These are phyloP conservation scores for Suillus weaverae DNA, from an alignment of 768 basidiomycete species.

Conservation along the genomic window DNA sequence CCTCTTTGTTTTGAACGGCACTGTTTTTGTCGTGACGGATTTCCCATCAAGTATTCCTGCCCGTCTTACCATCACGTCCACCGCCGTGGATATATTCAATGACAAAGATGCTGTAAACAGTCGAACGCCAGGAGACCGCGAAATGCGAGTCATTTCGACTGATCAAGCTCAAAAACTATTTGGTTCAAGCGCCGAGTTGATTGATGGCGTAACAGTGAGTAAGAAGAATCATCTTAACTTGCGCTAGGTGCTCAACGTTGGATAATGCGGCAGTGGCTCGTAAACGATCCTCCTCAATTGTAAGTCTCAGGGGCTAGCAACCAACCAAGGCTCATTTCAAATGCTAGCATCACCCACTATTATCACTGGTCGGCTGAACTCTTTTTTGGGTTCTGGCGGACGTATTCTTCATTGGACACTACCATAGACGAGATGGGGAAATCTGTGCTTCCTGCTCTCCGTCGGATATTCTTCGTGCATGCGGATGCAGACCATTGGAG, in stretches of 20 bases:
- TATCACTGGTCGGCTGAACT: constrained; percentile 94
- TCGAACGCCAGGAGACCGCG: constrained; percentile 74
- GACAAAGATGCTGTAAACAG: constrained; percentile 52
- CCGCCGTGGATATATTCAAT: constrained; percentile 58
- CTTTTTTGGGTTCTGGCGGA: constrained; percentile 90
- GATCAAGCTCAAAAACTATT: constrained; percentile 67
- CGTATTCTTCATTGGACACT: constrained; percentile 81
- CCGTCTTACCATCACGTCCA: constrained; percentile 67
- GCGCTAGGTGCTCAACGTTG: constrained; percentile 1
- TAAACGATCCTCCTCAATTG: constrained; percentile 88
- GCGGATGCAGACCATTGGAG: constrained; percentile 80
- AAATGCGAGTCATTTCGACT: constrained; percentile 75
- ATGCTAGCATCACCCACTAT: constrained; percentile 78
- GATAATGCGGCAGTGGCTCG: constrained; percentile 53
- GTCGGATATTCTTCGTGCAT: constrained; percentile 76
- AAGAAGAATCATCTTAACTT: constrained; percentile 7
- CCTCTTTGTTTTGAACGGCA: constrained; percentile 79
- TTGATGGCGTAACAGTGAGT: constrained; percentile 77
- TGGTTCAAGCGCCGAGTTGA: constrained; percentile 64
- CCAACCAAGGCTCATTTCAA: background rate
- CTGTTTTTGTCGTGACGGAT: constrained; percentile 80
- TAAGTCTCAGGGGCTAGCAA: constrained; percentile 34
- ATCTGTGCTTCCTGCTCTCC: constrained; percentile 70
- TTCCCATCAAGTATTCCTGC: constrained; percentile 66
- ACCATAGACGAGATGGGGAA: constrained; percentile 63